Conservation (phyloP, 495 filamentous ascomycete genomes). For the Aspergillus ostianus region DNA sequence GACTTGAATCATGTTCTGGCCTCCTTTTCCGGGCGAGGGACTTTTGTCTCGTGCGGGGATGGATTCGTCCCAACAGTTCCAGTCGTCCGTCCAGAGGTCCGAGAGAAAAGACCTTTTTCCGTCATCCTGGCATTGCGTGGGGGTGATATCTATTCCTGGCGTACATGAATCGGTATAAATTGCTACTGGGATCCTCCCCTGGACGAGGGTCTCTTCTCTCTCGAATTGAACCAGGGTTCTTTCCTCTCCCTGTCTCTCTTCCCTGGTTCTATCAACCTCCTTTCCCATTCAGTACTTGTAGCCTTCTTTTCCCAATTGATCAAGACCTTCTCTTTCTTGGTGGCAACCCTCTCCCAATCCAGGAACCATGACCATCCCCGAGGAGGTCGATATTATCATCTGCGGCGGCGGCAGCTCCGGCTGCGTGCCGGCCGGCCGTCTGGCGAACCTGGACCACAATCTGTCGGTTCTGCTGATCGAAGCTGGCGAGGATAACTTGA, state of each 20-base stretch:
- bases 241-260: not conserved
- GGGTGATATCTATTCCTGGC: not conserved
- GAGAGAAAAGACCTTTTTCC: not conserved
- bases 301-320: not conserved
- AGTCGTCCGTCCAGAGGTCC: not conserved
- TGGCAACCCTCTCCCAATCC: not conserved
- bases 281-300: not conserved
- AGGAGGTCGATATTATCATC: conserved; percentile 83
- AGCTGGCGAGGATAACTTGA: conserved; percentile 75
- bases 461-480: conserved; percentile 79
- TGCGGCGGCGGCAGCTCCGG: conserved; percentile 71
- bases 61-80: not conserved
- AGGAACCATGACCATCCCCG: conserved; percentile 39
- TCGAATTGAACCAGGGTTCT: not conserved
- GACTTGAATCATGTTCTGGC: not conserved
- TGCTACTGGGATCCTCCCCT: not conserved
- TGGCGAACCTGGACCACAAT: conserved; percentile 78
- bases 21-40: not conserved
- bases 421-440: conserved; percentile 74
- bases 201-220: not conserved
- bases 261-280: not conserved
- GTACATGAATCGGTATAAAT: not conserved
- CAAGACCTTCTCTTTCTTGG: not conserved
- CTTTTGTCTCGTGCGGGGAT: not conserved
- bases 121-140: not conserved